A percentile compares a stretch with the other conserved stretches of the same genome.
phyloP scores from a whole-genome alignment of 139 green algal genomes.

The Tetraselmis striata region DNA sequence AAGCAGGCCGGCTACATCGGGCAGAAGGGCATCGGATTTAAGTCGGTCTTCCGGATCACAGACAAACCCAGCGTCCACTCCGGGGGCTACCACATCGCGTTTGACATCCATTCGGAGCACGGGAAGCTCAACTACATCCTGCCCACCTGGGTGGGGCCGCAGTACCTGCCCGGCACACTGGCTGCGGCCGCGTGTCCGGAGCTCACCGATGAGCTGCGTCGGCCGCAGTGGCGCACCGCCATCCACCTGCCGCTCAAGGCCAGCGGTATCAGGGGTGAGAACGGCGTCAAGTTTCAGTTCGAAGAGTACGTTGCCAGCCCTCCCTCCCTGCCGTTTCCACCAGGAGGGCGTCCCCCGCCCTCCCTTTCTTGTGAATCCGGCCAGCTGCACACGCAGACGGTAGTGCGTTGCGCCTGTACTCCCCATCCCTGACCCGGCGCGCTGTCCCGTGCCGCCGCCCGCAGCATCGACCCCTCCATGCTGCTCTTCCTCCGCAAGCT shows the following conservation, averaged over 20 bases:
- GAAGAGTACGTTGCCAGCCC: too few relatives aligned
- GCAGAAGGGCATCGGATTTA: slow-evolving; percentile 46
- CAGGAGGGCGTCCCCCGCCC: too few relatives aligned
- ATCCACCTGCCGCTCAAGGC: background rate
- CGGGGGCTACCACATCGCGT: slow-evolving; percentile 38
- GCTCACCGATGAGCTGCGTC: background rate
- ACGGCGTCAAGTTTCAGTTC: too few relatives aligned
- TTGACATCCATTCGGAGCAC: slow-evolving; percentile 29
- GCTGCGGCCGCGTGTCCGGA: background rate
- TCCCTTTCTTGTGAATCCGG: too few relatives aligned
- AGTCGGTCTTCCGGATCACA: slow-evolving; percentile 41
- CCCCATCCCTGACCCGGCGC: too few relatives aligned
- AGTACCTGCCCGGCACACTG: background rate
- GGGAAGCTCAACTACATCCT: slow-evolving; percentile 39
- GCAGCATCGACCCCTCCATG: slow-evolving; percentile 25
- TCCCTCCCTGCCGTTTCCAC: too few relatives aligned
- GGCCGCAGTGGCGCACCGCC: background rate
- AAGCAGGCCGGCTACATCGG: slow-evolving; percentile 11
- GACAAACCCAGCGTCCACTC: slow-evolving; percentile 34
- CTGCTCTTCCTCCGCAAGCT: slow-evolving; percentile 46
- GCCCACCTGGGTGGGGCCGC: slow-evolving; percentile 27
- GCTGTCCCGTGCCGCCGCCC: too few relatives aligned
- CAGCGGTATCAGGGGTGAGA: too few relatives aligned
- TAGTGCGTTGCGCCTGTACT: too few relatives aligned
- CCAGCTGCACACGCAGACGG: too few relatives aligned